phyloP scores from a whole-genome alignment of 73 alveolate genomes.

The Strombidium stylifer region DNA sequence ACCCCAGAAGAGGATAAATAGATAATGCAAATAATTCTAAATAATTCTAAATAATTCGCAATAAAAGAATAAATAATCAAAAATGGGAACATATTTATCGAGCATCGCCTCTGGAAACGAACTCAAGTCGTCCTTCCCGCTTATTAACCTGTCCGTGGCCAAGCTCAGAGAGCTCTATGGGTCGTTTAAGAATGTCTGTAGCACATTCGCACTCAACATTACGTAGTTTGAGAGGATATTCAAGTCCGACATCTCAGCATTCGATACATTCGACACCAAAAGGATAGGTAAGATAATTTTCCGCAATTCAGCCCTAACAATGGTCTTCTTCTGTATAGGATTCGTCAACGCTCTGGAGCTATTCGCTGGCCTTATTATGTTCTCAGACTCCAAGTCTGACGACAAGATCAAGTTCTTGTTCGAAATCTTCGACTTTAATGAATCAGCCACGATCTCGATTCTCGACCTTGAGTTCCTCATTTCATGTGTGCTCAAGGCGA shows the following conservation, averaged over 20 bases:
- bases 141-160: conserved; percentile 54
- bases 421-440: conserved; percentile 97
- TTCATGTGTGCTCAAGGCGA: conserved; percentile 84
- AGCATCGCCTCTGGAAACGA: too few species aligned
- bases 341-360: conserved; percentile 92
- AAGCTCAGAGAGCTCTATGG: conserved; percentile 94
- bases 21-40: too few species aligned
- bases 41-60: too few species aligned
- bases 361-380: conserved; percentile 92
- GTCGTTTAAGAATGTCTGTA: conserved; percentile 90
- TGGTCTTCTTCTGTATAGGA: too few species aligned
- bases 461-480: conserved; percentile 92
- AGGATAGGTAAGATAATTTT: conserved; percentile 93
- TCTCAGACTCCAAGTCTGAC: conserved; percentile 93
- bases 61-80: too few species aligned
- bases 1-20: too few species aligned
- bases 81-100: too few species aligned
- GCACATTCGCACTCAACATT: conserved; percentile 87
- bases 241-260: conserved; percentile 82
- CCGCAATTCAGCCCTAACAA: too few species aligned
- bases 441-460: conserved; percentile 75
- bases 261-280: conserved; percentile 94
- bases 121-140: conserved; percentile 35
- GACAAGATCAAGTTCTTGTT: conserved; percentile 93
- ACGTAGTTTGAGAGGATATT: conserved; percentile 94